Conservation (phyloP, 2,329 filamentous ascomycete species). For the Aspergillus sp. region DNA sequence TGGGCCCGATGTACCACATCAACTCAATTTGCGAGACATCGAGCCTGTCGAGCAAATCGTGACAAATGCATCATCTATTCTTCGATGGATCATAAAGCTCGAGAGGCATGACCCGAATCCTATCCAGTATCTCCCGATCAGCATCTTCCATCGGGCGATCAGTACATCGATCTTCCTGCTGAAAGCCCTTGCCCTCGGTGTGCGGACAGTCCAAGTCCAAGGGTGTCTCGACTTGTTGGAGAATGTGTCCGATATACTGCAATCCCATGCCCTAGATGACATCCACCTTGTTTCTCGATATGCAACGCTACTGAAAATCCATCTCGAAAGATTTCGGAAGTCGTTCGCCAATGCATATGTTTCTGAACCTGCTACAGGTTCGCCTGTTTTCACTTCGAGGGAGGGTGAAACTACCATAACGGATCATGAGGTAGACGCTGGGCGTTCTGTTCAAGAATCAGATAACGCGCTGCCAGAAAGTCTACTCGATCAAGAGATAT, state of each 20-base stretch:
- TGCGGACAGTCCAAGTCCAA: slow-evolving; percentile 41
- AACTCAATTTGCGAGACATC: slow-evolving; percentile 16
- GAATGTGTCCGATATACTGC: background rate
- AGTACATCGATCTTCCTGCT: slow-evolving; percentile 51
- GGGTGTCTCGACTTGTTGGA: slow-evolving; percentile 41
- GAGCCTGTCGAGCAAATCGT: slow-evolving; percentile 50
- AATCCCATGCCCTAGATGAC: background rate
- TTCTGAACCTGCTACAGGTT: background rate
- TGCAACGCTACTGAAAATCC: background rate
- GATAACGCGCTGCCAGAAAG: background rate
- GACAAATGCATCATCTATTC: slow-evolving; percentile 44
- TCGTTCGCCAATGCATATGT: background rate
- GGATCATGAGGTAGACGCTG: background rate
- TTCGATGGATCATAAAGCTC: slow-evolving; percentile 42
- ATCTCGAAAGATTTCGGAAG: background rate
- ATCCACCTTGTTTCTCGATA: slow-evolving; percentile 1
- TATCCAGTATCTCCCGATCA: slow-evolving; percentile 46
- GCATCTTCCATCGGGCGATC: slow-evolving; percentile 50
- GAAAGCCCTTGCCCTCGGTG: slow-evolving; percentile 42
- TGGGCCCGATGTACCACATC: slow-evolving; percentile 5
- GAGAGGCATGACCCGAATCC: background rate
- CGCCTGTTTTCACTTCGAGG: background rate
- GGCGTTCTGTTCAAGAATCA: background rate
- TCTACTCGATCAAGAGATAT: background rate
- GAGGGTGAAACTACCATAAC: background rate